phyloP scores from a whole-genome alignment of 495 filamentous ascomycete genomes.

The Schizothecium vesticola region DNA sequence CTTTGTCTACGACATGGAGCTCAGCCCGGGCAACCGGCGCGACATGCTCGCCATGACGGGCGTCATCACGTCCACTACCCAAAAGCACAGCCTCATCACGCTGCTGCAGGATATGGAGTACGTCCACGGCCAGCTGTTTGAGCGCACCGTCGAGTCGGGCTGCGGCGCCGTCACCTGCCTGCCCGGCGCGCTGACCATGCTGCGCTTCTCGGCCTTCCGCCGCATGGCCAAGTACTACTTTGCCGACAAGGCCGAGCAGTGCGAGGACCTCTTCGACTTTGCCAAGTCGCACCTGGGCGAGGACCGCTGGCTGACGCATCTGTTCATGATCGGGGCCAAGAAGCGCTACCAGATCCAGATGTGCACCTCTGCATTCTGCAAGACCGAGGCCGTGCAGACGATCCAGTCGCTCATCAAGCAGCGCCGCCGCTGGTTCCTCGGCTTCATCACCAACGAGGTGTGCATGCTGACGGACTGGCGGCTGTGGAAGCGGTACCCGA shows the following conservation, averaged over 20 bases:
- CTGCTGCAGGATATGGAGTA: conserved; percentile 98
- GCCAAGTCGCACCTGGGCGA: conserved; percentile 94
- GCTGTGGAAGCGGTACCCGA: conserved; percentile 86
- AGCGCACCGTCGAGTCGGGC: conserved; percentile 91
- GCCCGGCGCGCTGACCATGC: conserved; percentile 88
- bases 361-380: conserved; percentile 96
- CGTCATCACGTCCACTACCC: conserved; percentile 91
- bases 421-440: conserved; percentile 92
- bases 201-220: conserved; percentile 93
- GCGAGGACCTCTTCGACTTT: conserved; percentile 94
- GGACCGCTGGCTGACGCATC: conserved; percentile 94
- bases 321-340: conserved; percentile 97
- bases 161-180: conserved; percentile 95
- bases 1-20: conserved; percentile 98
- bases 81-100: conserved; percentile 84
- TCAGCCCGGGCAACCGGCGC: conserved; percentile 86
- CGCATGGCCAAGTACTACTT: conserved; percentile 99
- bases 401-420: conserved; percentile 87
- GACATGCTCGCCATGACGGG: conserved; percentile 99
- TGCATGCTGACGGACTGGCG: conserved; percentile 96
- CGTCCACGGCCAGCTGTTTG: conserved; percentile 94
- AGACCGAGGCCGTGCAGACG: conserved; percentile 93
- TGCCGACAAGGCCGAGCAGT: conserved; percentile 93
- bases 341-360: conserved; percentile 94
- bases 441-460: conserved; percentile 96